Percentiles rank a stretch among this genome's conserved stretches.
Conservation (phyloP, 768 basidiomycete genomes). For the Mycena crocata region DNA sequence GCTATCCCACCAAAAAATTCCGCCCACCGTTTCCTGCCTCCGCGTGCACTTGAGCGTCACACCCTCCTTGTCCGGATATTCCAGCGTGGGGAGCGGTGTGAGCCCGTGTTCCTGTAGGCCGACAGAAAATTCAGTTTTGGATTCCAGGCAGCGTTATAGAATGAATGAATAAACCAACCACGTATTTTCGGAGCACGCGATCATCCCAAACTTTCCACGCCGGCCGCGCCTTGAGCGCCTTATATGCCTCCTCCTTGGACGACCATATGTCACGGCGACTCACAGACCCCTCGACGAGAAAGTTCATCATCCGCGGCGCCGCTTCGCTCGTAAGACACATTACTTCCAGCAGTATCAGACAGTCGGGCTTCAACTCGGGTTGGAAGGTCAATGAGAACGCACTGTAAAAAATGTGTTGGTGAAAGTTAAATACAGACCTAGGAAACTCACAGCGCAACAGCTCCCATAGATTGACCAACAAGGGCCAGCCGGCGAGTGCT, state of each 20-base stretch:
- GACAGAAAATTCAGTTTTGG: not conserved
- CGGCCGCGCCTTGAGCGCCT: conserved; percentile 48
- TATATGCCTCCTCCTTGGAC: conserved; percentile 59
- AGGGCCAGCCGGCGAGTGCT: conserved; percentile 58
- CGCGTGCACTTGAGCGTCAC: conserved; percentile 63
- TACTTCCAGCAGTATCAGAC: conserved; percentile 58
- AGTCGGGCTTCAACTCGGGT: conserved; percentile 50
- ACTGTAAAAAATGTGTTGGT: no score
- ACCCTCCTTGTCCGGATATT: conserved; percentile 57
- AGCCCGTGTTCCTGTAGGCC: conserved; percentile 58
- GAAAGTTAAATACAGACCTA: not conserved
- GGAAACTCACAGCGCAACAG: conserved; percentile 53
- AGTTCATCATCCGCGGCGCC: conserved; percentile 20
- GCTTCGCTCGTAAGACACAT: conserved; percentile 47
- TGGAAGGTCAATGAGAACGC: conserved; percentile 56
- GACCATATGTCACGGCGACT: conserved; percentile 65
- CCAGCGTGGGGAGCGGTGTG: conserved; percentile 52
- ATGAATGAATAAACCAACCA: conserved; percentile 43
- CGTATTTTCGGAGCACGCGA: conserved; percentile 55
- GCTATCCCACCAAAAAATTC: not conserved
- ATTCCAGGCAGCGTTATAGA: no score
- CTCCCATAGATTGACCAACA: conserved; percentile 69
- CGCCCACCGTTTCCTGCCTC: conserved; percentile 55
- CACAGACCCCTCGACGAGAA: conserved; percentile 45
- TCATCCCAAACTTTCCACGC: conserved; percentile 64